A percentile compares a stretch with the other conserved stretches of the same genome.
Conservation (phyloP, 331 rosid genomes). For the Malus hybrid region DNA sequence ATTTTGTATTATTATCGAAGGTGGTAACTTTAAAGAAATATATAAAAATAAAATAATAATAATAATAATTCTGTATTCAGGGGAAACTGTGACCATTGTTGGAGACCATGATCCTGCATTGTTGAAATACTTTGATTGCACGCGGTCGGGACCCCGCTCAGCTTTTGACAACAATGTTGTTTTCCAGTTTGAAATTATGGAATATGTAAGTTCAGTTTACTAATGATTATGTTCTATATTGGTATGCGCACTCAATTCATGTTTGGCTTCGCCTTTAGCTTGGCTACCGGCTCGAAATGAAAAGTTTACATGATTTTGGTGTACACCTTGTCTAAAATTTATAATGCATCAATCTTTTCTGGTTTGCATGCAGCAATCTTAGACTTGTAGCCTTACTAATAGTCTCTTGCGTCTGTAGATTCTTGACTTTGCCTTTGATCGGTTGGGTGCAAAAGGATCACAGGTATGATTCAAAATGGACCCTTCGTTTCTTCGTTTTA, state of each 20-base stretch:
- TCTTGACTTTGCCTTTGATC: conserved; percentile 91
- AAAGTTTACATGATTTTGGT: neutral
- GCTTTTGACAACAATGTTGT: conserved; percentile 64
- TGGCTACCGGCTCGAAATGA: neutral
- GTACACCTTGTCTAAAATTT: neutral
- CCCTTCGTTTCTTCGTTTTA: neutral
- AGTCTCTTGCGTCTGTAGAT: conserved; percentile 45
- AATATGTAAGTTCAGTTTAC: conserved; percentile 47
- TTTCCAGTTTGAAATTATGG: conserved; percentile 59
- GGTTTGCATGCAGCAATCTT: neutral
- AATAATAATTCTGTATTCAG: conserved; percentile 13
- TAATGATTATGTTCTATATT: neutral
- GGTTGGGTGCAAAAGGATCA: conserved; percentile 78
- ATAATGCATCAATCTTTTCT: neutral
- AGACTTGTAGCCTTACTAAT: conserved; percentile 15
- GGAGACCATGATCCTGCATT: conserved; percentile 84
- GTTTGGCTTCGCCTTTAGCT: neutral
- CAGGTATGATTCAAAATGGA: conserved; percentile 43
- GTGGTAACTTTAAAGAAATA: neutral
- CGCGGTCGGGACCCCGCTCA: conserved; percentile 61
- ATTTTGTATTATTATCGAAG: neutral
- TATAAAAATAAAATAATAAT: neutral
- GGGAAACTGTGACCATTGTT: conserved; percentile 86
- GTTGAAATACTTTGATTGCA: conserved; percentile 64
- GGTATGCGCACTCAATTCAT: neutral